Evolutionary conservation across 2,329 filamentous ascomycete genomes (phyloP).

Genomic region (Cordyceps cicadae): DNA sequence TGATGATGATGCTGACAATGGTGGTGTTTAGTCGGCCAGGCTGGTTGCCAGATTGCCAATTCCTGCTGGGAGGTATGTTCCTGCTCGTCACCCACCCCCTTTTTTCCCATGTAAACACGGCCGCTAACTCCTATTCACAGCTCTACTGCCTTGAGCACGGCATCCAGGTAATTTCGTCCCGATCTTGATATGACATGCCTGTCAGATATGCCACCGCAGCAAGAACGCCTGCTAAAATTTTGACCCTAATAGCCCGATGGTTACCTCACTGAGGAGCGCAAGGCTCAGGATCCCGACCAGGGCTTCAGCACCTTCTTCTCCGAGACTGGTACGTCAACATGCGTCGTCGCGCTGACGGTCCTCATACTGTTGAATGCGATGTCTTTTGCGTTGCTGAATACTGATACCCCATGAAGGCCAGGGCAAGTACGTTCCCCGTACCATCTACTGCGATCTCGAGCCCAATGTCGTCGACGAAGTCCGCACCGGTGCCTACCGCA

Average conservation of each 20-base stretch:
- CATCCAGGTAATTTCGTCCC: conserved; percentile 69
- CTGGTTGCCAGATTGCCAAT: conserved; percentile 99
- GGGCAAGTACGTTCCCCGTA: conserved; percentile 97
- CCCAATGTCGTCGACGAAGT: conserved; percentile 99
- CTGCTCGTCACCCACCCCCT: conserved; percentile 7
- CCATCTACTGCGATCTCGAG: conserved; percentile 99
- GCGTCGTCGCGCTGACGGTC: not conserved
- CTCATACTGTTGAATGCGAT: not conserved
- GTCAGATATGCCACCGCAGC: conserved; percentile 11
- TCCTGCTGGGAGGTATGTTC: conserved; percentile 98
- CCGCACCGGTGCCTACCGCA: conserved; percentile 92
- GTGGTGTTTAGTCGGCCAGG: conserved; percentile 79
- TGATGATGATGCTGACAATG: conserved; percentile 39
- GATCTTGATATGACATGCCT: conserved; percentile 12
- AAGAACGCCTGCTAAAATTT: conserved; percentile 6
- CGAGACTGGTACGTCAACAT: conserved; percentile 72
- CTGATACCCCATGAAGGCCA: conserved; percentile 53
- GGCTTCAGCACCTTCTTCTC: conserved; percentile 99
- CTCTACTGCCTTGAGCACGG: conserved; percentile 99
- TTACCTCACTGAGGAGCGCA: conserved; percentile 96
- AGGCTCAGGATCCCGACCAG: conserved; percentile 84
- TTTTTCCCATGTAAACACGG: conserved; percentile 4
- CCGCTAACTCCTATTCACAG: conserved; percentile 42
- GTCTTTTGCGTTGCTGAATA: not conserved
- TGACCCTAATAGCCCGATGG: conserved; percentile 69